Evolutionary conservation across 306 rosid species (phyloP).

Genomic region (Abrus pulchellus): DNA sequence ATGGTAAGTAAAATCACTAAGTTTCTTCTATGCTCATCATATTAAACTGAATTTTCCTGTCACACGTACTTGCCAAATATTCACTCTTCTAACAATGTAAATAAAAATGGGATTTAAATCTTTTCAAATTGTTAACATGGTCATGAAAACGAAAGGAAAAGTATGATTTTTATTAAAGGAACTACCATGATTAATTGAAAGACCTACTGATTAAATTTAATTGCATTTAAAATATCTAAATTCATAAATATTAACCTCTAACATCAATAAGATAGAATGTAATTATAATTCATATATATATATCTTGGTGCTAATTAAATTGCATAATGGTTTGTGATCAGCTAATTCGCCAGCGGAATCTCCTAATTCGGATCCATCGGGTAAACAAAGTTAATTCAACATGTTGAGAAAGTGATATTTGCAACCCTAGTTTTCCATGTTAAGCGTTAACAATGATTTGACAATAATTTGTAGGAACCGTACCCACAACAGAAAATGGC

Average conservation of each 20-base stretch:
- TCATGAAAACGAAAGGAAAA: too few relatives aligned
- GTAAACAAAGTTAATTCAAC: constrained; percentile 46
- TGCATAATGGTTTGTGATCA: constrained; percentile 41
- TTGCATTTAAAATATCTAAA: too few relatives aligned
- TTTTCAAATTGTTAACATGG: too few relatives aligned
- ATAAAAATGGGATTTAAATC: too few relatives aligned
- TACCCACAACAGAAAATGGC: constrained; percentile 61
- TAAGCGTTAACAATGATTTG: not conserved
- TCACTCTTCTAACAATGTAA: too few relatives aligned
- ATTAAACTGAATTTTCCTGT: too few relatives aligned
- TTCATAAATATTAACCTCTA: too few relatives aligned
- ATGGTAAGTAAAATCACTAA: constrained; percentile 59
- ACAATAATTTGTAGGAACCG: constrained; percentile 56
- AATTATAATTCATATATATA: not conserved
- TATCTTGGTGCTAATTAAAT: constrained; percentile 11
- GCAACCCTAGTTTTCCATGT: not conserved
- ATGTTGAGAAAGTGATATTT: not conserved
- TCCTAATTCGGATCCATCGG: constrained; percentile 69
- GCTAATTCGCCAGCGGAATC: constrained; percentile 74
- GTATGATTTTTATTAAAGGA: too few relatives aligned
- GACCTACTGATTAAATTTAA: too few relatives aligned
- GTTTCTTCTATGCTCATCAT: not conserved
- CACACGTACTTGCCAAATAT: not conserved
- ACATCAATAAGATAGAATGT: too few relatives aligned
- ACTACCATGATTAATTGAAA: too few relatives aligned